Conservation (phyloP, 805 yeast species). For the Kluyveromyces dobzhanskii region DNA sequence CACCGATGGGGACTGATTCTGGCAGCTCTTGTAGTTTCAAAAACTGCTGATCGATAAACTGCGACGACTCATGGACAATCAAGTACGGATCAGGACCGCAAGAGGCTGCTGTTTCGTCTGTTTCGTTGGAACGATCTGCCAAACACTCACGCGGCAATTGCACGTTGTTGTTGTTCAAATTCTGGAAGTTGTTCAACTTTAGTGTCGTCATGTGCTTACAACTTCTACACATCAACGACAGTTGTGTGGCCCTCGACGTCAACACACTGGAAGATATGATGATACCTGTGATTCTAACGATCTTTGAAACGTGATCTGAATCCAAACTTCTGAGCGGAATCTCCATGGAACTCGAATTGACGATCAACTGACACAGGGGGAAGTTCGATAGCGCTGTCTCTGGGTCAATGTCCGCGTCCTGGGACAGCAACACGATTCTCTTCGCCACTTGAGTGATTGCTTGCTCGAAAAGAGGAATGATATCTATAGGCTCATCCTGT, state of each 20-base stretch:
- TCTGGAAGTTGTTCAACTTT: conserved; percentile 30
- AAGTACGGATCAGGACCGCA: conserved; percentile 93
- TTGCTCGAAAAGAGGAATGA: conserved; percentile 76
- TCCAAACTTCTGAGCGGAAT: conserved; percentile 74
- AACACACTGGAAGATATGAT: conserved; percentile 86
- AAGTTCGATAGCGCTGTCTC: conserved; percentile 39
- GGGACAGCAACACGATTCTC: conserved; percentile 42
- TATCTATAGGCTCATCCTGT: conserved; percentile 78
- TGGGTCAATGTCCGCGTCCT: conserved; percentile 8
- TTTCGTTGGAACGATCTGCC: conserved; percentile 20
- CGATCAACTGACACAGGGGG: conserved; percentile 77
- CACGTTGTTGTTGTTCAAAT: conserved; percentile 25
- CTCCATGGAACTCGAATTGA: conserved; percentile 63
- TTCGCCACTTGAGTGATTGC: conserved; percentile 84
- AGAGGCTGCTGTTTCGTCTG: conserved; percentile 22
- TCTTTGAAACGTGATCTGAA: conserved; percentile 80
- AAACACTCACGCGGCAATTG: conserved; percentile 28
- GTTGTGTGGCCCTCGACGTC: conserved; percentile 74
- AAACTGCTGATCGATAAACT: conserved; percentile 91
- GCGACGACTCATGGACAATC: conserved; percentile 86
- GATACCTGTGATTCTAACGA: conserved; percentile 88
- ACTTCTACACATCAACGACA: conserved; percentile 77
- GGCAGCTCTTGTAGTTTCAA: conserved; percentile 95
- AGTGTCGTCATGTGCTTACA: conserved; percentile 76
- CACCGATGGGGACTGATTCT: conserved; percentile 98